Evolutionary conservation across 2,329 filamentous ascomycete species (phyloP).

Genomic region (Xylariaceae sp.): DNA sequence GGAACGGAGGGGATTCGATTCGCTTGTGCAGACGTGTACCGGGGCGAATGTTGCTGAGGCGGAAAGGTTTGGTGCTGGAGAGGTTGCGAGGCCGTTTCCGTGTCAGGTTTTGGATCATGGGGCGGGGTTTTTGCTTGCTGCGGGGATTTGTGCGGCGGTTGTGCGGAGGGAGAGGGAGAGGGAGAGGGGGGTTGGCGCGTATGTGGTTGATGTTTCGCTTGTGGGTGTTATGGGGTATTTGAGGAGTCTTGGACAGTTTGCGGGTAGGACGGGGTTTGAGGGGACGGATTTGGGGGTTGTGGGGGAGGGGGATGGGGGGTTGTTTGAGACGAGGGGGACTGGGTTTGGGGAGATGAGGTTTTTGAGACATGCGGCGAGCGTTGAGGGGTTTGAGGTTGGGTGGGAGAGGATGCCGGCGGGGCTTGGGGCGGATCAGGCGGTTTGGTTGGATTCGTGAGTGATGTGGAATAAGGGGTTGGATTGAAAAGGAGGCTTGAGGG

Average conservation of each 20-base stretch:
- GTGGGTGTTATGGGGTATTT: slow-evolving; percentile 53
- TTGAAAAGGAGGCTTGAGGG: background rate
- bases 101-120: slow-evolving; percentile 55
- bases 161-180: slow-evolving; percentile 42
- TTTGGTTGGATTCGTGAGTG: slow-evolving; percentile 31
- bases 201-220: slow-evolving; percentile 50
- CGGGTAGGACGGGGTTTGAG: slow-evolving; percentile 40
- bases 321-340: slow-evolving; percentile 41
- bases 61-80: slow-evolving; percentile 37
- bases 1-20: slow-evolving; percentile 48
- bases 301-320: slow-evolving; percentile 24
- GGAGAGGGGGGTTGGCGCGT: slow-evolving; percentile 34
- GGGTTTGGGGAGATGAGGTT: slow-evolving; percentile 43
- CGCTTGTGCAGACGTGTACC: slow-evolving; percentile 44
- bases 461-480: no score
- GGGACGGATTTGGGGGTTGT: slow-evolving; percentile 22
- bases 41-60: slow-evolving; percentile 54
- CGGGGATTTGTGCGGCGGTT: slow-evolving; percentile 48
- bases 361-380: slow-evolving; percentile 42
- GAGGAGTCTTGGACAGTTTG: slow-evolving; percentile 48
- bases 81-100: slow-evolving; percentile 40
- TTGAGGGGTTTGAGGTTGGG: slow-evolving; percentile 42
- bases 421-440: slow-evolving; percentile 42
- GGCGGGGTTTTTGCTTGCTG: slow-evolving; percentile 49
- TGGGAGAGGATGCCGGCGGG: slow-evolving; percentile 49